phyloP scores from a whole-genome alignment of 225 moss, liverwort and hornwort species.

The Pleurozium schreberi region DNA sequence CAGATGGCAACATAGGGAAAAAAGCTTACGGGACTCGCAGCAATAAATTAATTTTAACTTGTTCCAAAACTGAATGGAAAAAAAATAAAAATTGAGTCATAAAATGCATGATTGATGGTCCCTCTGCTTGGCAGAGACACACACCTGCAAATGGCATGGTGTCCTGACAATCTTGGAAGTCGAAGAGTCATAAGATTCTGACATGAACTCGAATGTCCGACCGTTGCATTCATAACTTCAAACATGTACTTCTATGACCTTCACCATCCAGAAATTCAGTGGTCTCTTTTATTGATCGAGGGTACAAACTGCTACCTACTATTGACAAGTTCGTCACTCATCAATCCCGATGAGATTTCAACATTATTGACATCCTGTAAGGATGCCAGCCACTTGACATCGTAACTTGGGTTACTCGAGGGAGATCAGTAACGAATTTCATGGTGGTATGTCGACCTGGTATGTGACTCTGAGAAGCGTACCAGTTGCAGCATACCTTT shows the following conservation, averaged over 20 bases:
- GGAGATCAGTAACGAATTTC: not conserved
- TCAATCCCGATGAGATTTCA: not conserved
- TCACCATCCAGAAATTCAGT: not conserved
- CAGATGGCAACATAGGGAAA: not conserved
- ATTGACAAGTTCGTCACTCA: not conserved
- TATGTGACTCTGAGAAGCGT: not conserved
- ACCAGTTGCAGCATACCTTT: conserved; percentile 34
- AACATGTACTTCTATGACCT: not conserved
- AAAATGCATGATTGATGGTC: not conserved
- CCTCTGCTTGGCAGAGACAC: not conserved
- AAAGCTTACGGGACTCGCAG: not conserved
- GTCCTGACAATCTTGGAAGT: not conserved
- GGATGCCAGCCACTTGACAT: not conserved
- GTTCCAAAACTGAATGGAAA: not conserved
- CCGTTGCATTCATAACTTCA: not conserved
- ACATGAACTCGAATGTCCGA: not conserved
- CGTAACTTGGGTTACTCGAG: not conserved
- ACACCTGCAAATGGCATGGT: not conserved
- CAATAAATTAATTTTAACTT: not conserved
- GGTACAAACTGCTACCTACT: not conserved
- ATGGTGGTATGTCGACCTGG: not conserved
- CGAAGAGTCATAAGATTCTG: not conserved
- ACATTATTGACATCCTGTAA: not conserved
- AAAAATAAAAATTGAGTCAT: not conserved
- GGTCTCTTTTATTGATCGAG: not conserved